A percentile compares a stretch with the other conserved stretches of the same genome.
These are phyloP conservation scores for Scytalidium lignicola DNA, from an alignment of 2,329 filamentous ascomycete species.

Conservation along the genomic window DNA sequence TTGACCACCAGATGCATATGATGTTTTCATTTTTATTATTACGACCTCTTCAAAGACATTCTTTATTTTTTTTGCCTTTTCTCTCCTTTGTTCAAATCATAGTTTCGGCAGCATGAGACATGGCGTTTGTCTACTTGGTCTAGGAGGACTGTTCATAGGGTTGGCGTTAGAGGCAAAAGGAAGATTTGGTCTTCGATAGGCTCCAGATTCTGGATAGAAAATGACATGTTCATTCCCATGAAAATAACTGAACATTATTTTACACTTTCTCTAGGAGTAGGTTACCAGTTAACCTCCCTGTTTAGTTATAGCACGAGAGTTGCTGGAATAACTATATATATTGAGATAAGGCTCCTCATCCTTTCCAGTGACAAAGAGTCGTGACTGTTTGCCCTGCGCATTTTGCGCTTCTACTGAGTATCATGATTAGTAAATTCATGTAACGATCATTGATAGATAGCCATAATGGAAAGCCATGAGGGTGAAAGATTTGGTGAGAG, in stretches of 20 bases:
- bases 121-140: background rate
- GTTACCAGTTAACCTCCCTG: no score
- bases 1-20: background rate
- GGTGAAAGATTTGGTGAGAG: no score
- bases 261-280: no score
- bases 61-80: constrained; percentile 5
- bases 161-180: background rate
- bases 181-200: background rate
- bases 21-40: background rate
- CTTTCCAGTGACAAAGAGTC: no score
- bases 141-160: background rate
- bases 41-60: constrained; percentile 1
- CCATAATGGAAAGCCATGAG: no score
- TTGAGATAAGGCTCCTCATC: no score
- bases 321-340: no score
- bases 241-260: background rate
- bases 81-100: constrained; percentile 2
- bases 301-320: no score
- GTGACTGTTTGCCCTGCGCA: no score
- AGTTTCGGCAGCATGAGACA: background rate
- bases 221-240: background rate
- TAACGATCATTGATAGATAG: no score
- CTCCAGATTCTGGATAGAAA: background rate
- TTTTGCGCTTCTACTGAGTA: no score
- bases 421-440: no score